These are phyloP conservation scores for Picea sitchensis DNA, from an alignment of 75 land plant species.

Conservation along the genomic window DNA sequence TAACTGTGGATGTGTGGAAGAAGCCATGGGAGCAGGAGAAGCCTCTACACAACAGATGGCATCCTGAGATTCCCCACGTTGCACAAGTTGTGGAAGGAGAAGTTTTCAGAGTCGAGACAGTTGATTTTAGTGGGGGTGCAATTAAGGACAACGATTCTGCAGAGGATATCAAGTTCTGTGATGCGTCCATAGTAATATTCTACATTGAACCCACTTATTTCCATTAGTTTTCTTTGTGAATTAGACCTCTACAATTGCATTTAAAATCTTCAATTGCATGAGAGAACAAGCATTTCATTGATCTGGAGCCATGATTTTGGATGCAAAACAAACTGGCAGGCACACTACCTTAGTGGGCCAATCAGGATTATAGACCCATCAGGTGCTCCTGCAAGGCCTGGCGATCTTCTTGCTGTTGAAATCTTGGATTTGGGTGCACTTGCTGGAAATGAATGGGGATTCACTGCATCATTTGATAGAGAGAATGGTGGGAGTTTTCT, in stretches of 20 bases:
- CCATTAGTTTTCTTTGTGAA: neutral
- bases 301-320: neutral
- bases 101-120: slow-evolving; percentile 21
- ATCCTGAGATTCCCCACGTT: slow-evolving; percentile 23
- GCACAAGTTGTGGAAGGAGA: slow-evolving; percentile 23
- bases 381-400: slow-evolving; percentile 25
- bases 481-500: slow-evolving; percentile 28
- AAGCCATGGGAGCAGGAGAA: slow-evolving; percentile 28
- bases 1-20: slow-evolving; percentile 20
- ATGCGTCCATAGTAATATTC: slow-evolving; percentile 3
- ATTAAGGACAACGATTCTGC: slow-evolving; percentile 22
- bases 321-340: slow-evolving; percentile 8
- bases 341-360: slow-evolving; percentile 25
- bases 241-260: neutral
- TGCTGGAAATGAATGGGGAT: slow-evolving; percentile 25
- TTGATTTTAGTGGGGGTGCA: slow-evolving; percentile 22
- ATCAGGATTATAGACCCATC: slow-evolving; percentile 13
- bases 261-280: neutral
- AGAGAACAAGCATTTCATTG: neutral
- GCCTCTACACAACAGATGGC: slow-evolving; percentile 28
- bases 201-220: neutral
- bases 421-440: slow-evolving; percentile 21
- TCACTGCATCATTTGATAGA: slow-evolving; percentile 25
- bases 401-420: slow-evolving; percentile 26
- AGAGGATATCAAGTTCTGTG: slow-evolving; percentile 17